A percentile compares a stretch with the other conserved stretches of the same genome.
phyloP scores from a whole-genome alignment of 257 asterid genomes.

The Galeopsis tetrahit region DNA sequence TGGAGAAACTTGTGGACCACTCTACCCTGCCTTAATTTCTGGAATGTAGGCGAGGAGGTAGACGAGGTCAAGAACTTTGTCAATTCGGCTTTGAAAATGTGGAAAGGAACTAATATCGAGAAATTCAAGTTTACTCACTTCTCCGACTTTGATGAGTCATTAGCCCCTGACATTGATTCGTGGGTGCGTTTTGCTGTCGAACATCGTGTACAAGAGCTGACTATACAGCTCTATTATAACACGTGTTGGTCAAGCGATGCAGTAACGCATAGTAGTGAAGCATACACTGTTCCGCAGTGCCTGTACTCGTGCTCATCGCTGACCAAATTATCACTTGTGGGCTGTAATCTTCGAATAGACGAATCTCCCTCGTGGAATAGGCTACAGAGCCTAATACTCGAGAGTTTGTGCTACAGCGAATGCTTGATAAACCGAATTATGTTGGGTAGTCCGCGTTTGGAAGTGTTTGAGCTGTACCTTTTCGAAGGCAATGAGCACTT shows the following conservation, averaged over 20 bases:
- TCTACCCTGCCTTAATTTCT: background rate
- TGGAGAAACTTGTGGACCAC: background rate
- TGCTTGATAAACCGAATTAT: background rate
- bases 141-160: background rate
- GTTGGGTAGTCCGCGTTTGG: constrained; percentile 7
- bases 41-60: background rate
- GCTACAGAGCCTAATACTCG: background rate
- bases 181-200: background rate
- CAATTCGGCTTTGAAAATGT: background rate
- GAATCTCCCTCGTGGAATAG: background rate
- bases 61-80: background rate
- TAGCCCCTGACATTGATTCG: background rate
- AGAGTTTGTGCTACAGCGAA: background rate
- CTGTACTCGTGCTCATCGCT: background rate
- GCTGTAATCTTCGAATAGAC: background rate
- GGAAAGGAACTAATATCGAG: background rate
- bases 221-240: background rate
- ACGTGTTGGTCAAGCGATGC: background rate
- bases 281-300: background rate
- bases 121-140: too few relatives aligned
- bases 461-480: background rate
- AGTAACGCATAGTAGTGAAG: background rate
- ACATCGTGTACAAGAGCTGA: background rate
- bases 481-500: background rate
- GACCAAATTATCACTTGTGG: background rate